A percentile compares a stretch with the other conserved stretches of the same genome.
Evolutionary conservation across 331 rosid species (phyloP).

Genomic region (Quercus phellos): DNA sequence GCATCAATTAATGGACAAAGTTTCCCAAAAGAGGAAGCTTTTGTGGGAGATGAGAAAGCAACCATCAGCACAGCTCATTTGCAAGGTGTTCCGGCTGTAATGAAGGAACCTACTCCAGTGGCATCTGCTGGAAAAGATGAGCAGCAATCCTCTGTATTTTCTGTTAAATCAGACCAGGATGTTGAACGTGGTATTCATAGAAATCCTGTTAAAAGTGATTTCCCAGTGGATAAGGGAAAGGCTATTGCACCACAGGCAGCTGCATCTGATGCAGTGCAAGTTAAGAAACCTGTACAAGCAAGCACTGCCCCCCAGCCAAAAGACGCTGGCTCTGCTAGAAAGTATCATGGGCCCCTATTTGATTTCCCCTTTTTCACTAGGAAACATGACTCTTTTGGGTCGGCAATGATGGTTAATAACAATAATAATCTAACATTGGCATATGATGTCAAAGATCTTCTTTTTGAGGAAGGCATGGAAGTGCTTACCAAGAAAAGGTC

Average conservation of each 20-base stretch:
- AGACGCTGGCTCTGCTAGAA: slow-evolving; percentile 66
- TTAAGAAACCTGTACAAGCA: slow-evolving; percentile 61
- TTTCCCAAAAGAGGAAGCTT: slow-evolving; percentile 54
- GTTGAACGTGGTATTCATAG: slow-evolving; percentile 50
- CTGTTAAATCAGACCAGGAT: slow-evolving; percentile 68
- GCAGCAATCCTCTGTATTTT: slow-evolving; percentile 41
- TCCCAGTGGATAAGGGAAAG: slow-evolving; percentile 75
- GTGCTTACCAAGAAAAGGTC: slow-evolving; percentile 75
- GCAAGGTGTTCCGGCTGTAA: slow-evolving; percentile 43
- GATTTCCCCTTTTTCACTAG: slow-evolving; percentile 95
- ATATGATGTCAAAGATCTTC: slow-evolving; percentile 89
- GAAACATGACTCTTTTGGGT: slow-evolving; percentile 92
- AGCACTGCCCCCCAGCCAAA: slow-evolving; percentile 62
- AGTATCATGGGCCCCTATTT: slow-evolving; percentile 96
- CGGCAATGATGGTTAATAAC: slow-evolving; percentile 66
- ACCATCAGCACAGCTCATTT: slow-evolving; percentile 38
- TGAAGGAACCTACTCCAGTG: slow-evolving; percentile 58
- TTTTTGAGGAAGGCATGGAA: slow-evolving; percentile 86
- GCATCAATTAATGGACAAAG: slow-evolving; percentile 51
- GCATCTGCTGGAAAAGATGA: slow-evolving; percentile 77
- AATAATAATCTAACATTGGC: slow-evolving; percentile 75
- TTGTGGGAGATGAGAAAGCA: slow-evolving; percentile 65
- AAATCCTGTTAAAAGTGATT: slow-evolving; percentile 54
- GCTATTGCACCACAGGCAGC: slow-evolving; percentile 55
- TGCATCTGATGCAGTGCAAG: slow-evolving; percentile 60